phyloP scores from a whole-genome alignment of 202 grass and related monocot genomes.

The Musa balbisiana region DNA sequence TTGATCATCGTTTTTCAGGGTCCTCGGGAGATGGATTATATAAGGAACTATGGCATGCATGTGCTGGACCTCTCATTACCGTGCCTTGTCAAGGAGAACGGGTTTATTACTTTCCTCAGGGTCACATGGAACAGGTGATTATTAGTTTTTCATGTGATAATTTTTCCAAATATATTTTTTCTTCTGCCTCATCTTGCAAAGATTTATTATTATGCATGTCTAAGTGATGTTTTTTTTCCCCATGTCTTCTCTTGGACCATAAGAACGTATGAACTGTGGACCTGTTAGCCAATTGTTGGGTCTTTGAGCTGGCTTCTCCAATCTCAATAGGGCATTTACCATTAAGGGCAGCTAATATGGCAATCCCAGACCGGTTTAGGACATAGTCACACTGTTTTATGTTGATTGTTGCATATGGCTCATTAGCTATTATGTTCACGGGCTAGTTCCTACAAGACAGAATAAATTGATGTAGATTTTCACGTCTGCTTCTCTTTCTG shows the following conservation, averaged over 20 bases:
- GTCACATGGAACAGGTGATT: conserved; percentile 95
- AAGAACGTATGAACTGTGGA: too few relatives aligned
- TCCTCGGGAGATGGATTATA: conserved; percentile 35
- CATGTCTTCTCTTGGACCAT: too few relatives aligned
- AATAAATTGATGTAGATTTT: neutral
- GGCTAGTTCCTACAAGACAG: neutral
- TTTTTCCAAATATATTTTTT: neutral
- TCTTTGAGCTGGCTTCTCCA: too few relatives aligned
- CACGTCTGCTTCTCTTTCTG: conserved; percentile 3
- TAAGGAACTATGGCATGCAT: conserved; percentile 84
- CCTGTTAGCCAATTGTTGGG: too few relatives aligned
- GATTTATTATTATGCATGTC: neutral
- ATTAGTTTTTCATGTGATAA: neutral
- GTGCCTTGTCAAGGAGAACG: conserved; percentile 62
- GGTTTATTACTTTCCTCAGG: conserved; percentile 96
- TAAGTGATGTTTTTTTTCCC: too few relatives aligned
- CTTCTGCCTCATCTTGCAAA: neutral
- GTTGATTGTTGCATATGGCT: neutral
- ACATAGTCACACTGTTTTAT: neutral
- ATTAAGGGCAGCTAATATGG: too few relatives aligned
- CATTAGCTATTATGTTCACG: neutral
- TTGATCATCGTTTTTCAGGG: conserved; percentile 26
- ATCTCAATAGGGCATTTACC: too few relatives aligned
- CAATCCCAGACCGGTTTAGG: too few relatives aligned
- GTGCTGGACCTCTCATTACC: conserved; percentile 69